Conservation (phyloP, 306 rosid genomes). For the Inga oerstediana region DNA sequence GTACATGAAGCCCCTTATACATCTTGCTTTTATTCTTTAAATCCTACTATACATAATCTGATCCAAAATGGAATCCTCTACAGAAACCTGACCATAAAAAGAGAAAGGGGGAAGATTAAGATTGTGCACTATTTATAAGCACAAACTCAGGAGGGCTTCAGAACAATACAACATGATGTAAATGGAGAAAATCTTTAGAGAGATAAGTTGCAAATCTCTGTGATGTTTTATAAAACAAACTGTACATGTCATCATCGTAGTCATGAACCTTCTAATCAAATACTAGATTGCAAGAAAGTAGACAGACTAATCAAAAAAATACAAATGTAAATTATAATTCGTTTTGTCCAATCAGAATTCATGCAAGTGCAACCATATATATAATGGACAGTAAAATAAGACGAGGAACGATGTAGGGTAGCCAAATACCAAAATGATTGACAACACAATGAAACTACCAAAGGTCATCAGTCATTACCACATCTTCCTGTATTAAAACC, state of each 20-base stretch:
- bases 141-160: background rate
- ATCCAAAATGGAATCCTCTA: background rate
- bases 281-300: background rate
- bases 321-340: background rate
- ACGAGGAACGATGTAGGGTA: background rate
- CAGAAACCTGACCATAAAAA: constrained; percentile 10
- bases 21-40: constrained; percentile 9
- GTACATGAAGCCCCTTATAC: constrained; percentile 8
- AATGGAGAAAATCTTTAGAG: background rate
- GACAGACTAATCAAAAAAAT: background rate
- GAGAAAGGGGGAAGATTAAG: background rate
- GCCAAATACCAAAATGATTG: background rate
- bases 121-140: background rate
- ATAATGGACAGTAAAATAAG: background rate
- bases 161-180: background rate
- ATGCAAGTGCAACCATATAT: background rate
- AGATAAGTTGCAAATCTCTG: no score
- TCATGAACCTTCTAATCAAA: background rate
- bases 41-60: background rate
- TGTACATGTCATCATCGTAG: background rate
- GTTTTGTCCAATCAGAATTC: background rate
- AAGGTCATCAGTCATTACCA: background rate
- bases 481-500: background rate
- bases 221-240: background rate
- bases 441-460: background rate